phyloP scores from a whole-genome alignment of 2,329 filamentous ascomycete genomes.

The Fusarium phyllophilum region DNA sequence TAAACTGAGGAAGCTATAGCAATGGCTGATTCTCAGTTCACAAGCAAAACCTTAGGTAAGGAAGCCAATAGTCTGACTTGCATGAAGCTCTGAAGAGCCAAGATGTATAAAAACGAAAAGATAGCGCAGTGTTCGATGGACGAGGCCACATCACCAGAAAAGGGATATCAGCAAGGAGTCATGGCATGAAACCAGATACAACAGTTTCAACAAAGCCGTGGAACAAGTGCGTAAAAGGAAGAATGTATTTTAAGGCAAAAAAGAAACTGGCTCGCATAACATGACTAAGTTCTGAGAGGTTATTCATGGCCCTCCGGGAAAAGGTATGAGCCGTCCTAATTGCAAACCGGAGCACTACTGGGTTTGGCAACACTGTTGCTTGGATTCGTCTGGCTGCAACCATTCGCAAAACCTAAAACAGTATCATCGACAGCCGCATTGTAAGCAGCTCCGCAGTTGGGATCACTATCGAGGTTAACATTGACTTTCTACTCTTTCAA shows the following conservation, averaged over 20 bases:
- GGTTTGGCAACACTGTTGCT: slow-evolving; percentile 42
- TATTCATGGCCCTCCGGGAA: accelerated
- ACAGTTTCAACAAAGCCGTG: accelerated
- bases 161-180: neutral
- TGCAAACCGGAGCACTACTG: slow-evolving; percentile 42
- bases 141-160: neutral
- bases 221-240: neutral
- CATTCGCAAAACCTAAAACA: slow-evolving; percentile 47
- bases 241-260: too few relatives aligned
- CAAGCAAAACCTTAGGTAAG: neutral
- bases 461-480: slow-evolving; percentile 49
- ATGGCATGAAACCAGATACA: neutral
- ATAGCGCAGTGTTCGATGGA: neutral
- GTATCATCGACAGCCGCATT: slow-evolving; percentile 57
- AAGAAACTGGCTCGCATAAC: too few relatives aligned
- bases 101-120: neutral
- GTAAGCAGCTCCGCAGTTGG: slow-evolving; percentile 59
- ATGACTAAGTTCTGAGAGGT: accelerated
- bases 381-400: slow-evolving; percentile 52
- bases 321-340: neutral
- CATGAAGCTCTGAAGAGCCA: accelerated
- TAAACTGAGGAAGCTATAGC: neutral
- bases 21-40: neutral
- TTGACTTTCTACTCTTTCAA: accelerated
- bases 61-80: neutral